Evolutionary conservation across 768 basidiomycete genomes (phyloP).

Genomic region (Hortiboletus flavorubellus): DNA sequence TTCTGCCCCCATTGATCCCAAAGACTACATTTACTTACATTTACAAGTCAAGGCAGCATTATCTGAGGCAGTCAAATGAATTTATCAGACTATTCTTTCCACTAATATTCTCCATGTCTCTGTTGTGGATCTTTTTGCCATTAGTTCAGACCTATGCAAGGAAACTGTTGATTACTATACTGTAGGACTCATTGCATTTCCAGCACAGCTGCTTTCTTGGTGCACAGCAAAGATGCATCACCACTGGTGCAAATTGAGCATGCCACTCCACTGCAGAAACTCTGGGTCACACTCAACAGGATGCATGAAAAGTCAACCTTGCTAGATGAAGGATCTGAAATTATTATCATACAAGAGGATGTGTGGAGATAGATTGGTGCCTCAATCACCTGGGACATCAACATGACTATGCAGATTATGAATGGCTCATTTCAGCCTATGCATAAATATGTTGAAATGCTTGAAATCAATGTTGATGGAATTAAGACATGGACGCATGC

Average conservation of each 20-base stretch:
- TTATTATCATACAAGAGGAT: conserved; percentile 23
- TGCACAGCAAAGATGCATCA: neutral
- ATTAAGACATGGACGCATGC: conserved; percentile 23
- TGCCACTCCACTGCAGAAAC: neutral
- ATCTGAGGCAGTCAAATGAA: neutral
- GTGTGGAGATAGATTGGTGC: conserved; percentile 9
- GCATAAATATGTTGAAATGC: conserved; percentile 3
- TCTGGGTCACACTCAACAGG: neutral
- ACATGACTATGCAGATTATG: conserved; percentile 24
- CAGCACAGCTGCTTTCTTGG: neutral
- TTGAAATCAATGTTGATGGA: conserved; percentile 12
- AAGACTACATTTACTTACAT: neutral
- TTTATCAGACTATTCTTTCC: conserved; percentile 7
- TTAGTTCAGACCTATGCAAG: conserved; percentile 14
- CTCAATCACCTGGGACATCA: conserved; percentile 12
- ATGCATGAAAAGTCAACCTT: neutral
- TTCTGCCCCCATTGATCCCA: neutral
- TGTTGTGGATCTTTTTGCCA: conserved; percentile 7
- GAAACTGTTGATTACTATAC: conserved; percentile 6
- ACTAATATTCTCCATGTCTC: neutral
- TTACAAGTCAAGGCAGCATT: conserved; percentile 12
- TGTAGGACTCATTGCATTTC: neutral
- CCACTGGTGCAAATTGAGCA: conserved; percentile 5
- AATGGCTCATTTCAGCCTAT: conserved; percentile 11
- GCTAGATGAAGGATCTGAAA: conserved; percentile 19